Evolutionary conservation across 352 stramenopile genomes (phyloP), one percentile per base, ranked within the genome.

Genomic region (Plasmopara viticola): DNA sequence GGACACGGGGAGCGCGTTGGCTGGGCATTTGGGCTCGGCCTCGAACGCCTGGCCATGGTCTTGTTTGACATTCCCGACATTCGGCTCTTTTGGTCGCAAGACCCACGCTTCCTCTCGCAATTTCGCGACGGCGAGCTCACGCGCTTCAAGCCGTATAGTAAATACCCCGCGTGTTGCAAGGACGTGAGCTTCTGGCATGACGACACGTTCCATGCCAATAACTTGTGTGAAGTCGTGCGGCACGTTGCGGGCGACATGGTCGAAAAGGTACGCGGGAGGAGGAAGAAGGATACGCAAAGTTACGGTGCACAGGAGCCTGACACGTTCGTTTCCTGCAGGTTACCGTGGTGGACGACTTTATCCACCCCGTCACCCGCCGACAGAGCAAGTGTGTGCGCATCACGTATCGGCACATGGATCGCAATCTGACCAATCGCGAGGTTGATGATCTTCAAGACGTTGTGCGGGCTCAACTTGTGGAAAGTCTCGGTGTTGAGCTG

Each of bases 31-130:
- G 97, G 97, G 14, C 73, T 99, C 4, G 97, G 97, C 9, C 83
- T 99, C 10, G 97, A 99, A 66, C 83, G 97, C 46, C 77, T 99
- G 17, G 97, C 96, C 6, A 99, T 99, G 97, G 95, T 99, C 25
- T 72, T 99, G 17, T 99, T 99, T 71, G 74, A 97, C 44, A 99
- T 99, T 68, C 96, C 97, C 4, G 97, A 99, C 62, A 99, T 99
- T 76, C 95, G 97, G 34, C 67, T 99, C 12, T 99, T 99, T 78
- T 99, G 97, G 97, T 96, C 87, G 0, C 69, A 96, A 33, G 96
- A 99, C 74, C 44, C 80, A 53, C 81, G 96, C 33, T 98, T 98
- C 67, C 75, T 89, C 44, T 97, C 78, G 55, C 89, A 97, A 58
- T 97, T 97, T 66, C 72, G 90, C 60, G 77, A 94, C 51, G 95